A percentile compares a stretch with the other conserved stretches of the same genome.
phyloP scores from a whole-genome alignment of 2,329 filamentous ascomycete genomes.

The Fusarium acutatum region DNA sequence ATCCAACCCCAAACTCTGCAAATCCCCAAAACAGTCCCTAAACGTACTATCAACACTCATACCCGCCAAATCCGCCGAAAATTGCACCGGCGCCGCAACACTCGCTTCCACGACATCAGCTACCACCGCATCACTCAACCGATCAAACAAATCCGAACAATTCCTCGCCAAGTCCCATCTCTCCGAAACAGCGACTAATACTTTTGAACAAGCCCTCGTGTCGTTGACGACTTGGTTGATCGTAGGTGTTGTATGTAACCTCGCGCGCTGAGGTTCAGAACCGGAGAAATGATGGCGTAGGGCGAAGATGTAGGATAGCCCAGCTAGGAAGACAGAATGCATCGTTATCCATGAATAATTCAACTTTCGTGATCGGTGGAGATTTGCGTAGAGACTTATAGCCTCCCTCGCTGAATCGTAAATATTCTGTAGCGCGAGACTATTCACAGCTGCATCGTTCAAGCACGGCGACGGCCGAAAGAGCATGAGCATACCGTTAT shows the following conservation, averaged over 20 bases:
- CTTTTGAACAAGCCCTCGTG: conserved; percentile 54
- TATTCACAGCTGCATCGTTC: conserved; percentile 38
- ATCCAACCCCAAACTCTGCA: conserved; percentile 35
- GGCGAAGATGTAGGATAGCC: conserved; percentile 54
- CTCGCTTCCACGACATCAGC: conserved; percentile 47
- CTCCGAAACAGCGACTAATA: conserved; percentile 54
- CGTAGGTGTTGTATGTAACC: conserved; percentile 45
- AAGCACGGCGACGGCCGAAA: conserved; percentile 52
- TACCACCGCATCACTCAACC: conserved; percentile 53
- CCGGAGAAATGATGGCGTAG: conserved; percentile 50
- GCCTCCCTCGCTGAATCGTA: conserved; percentile 50
- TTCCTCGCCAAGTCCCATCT: conserved; percentile 51
- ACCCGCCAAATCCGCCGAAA: conserved; percentile 16
- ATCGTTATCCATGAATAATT: conserved; percentile 61
- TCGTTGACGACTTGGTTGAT: conserved; percentile 55
- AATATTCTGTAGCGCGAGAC: conserved; percentile 46
- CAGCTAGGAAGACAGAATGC: conserved; percentile 58
- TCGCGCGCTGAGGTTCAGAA: background rate
- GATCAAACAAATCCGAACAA: conserved; percentile 54
- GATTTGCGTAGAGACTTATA: conserved; percentile 53
- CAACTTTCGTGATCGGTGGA: conserved; percentile 55
- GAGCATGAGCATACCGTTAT: conserved; percentile 54
- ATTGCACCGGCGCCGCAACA: conserved; percentile 6
- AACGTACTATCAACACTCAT: conserved; percentile 51
- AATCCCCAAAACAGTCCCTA: conserved; percentile 48